Evolutionary conservation across 257 asterid species (phyloP), one percentile per base, ranked within the genome.

Genomic region (Primulina huaijiensis): DNA sequence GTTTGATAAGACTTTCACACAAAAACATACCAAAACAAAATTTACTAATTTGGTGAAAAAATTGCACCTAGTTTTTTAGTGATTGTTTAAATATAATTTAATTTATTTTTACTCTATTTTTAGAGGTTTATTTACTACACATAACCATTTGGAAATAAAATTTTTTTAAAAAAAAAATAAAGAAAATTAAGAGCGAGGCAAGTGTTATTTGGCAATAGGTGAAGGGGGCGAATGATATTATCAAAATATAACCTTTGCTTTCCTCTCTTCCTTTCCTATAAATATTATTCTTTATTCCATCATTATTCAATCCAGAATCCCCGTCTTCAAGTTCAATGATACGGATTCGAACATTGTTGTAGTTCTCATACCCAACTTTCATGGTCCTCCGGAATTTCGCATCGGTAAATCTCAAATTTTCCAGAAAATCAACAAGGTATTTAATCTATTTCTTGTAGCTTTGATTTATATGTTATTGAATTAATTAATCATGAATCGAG

Each of bases 401-500:
- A 72, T 73, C 37, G 64, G 79, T 73, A 72, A 71, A 71, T 73
- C 77, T 43, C 76, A 25, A 37, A 52, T 17, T 75, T 43, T 50
- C 62, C 72, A 70, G 76, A 19, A 43, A 29, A 69, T 70, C 40
- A 72, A 76, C 79, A 14, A 40, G 72, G 81, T 75, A 80, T 59
- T 76, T 61, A 17, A 60, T 71, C 23, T 62, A 46, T 62, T 11
- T 30, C n/a, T 33, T 60, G 65, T 69, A 7, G 56, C 7, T 61
- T 16, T 31, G 20, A 68, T 73, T 8, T 14, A 11, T 38, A 6
- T 67, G 6, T 23, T 23, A 65, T n/a, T 71, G 19, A 43, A 43
- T 59, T 25, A 27, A 16, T 62, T 73, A 50, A 50, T 16, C 57
- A 16, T 65, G 63, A 40, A 61, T 55, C 43, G 59, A 68, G 35